Conservation (phyloP, 1,284 basidiomycete genomes). For the Abortiporus biennis region DNA sequence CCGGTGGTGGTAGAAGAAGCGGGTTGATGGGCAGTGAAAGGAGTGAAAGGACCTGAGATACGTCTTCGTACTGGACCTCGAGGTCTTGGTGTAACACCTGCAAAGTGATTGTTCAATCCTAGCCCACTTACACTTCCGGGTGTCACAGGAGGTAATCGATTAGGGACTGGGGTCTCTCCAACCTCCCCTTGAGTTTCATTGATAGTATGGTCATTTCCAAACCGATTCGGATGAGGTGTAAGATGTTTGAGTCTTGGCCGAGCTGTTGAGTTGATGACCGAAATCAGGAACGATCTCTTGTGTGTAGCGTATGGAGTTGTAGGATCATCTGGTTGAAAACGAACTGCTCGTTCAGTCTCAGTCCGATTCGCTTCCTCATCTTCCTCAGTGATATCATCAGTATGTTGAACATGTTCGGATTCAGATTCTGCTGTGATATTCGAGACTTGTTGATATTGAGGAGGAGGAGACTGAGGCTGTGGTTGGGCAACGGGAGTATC, state of each 20-base stretch:
- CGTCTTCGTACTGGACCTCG: constrained; percentile 23
- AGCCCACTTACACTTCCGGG: constrained; percentile 13
- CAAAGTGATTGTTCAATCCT: constrained; percentile 43
- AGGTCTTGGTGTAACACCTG: constrained; percentile 56
- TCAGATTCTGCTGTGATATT: not conserved
- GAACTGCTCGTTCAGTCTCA: not conserved
- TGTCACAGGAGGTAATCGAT: constrained; percentile 17
- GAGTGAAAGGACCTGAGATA: constrained; percentile 45
- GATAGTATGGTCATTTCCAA: constrained; percentile 8
- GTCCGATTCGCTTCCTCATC: constrained; percentile 14
- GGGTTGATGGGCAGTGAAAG: constrained; percentile 41
- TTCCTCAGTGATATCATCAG: not conserved
- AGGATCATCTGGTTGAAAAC: constrained; percentile 19
- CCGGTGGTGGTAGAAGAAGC: constrained; percentile 19
- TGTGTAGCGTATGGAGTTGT: constrained; percentile 60
- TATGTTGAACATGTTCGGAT: not conserved
- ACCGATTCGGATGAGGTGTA: constrained; percentile 56
- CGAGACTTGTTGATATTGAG: constrained; percentile 7
- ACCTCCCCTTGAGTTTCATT: not conserved
- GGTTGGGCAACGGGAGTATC: constrained; percentile 15
- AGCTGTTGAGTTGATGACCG: constrained; percentile 71
- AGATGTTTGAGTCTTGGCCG: constrained; percentile 61
- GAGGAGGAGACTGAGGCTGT: constrained; percentile 9
- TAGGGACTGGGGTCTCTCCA: constrained; percentile 6
- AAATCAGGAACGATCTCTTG: constrained; percentile 68